Conservation (phyloP, 2,329 filamentous ascomycete species). For the Fusarium pseudonygamai region DNA sequence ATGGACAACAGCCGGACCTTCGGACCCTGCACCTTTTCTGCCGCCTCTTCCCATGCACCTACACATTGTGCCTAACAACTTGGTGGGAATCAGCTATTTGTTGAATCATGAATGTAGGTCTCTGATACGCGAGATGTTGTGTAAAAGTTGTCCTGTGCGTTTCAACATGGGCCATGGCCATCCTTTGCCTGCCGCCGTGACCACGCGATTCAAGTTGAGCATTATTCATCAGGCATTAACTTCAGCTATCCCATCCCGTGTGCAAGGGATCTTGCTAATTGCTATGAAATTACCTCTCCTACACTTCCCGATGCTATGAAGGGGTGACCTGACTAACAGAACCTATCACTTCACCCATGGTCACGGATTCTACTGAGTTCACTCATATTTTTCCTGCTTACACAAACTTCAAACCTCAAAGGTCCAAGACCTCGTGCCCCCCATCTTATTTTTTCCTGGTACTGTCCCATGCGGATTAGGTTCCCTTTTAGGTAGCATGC, state of each 20-base stretch:
- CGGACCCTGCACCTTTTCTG: slow-evolving; percentile 13
- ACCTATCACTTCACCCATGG: slow-evolving; percentile 29
- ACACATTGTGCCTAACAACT: slow-evolving; percentile 32
- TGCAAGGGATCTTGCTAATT: background rate
- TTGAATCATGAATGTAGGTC: background rate
- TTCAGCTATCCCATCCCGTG: background rate
- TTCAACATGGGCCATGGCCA: slow-evolving; percentile 15
- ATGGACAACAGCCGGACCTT: slow-evolving; percentile 16
- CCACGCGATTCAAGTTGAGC: slow-evolving; percentile 4
- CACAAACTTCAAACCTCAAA: background rate
- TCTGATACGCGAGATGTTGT: slow-evolving; percentile 1
- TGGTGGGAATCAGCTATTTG: slow-evolving; percentile 15
- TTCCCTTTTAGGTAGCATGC: background rate
- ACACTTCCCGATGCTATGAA: background rate
- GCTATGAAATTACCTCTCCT: background rate
- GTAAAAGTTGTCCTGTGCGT: background rate
- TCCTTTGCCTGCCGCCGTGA: slow-evolving; percentile 15
- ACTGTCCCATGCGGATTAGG: background rate
- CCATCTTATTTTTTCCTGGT: slow-evolving; percentile 1
- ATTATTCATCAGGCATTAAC: background rate
- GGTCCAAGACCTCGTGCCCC: slow-evolving; percentile 13
- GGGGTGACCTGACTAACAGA: slow-evolving; percentile 30
- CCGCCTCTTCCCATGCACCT: slow-evolving; percentile 13
- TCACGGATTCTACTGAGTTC: slow-evolving; percentile 26
- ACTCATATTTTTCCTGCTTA: slow-evolving; percentile 13